These are phyloP conservation scores for Entelexis sorbosivorans DNA, from an alignment of 1,139 yeast species.

Conservation along the genomic window DNA sequence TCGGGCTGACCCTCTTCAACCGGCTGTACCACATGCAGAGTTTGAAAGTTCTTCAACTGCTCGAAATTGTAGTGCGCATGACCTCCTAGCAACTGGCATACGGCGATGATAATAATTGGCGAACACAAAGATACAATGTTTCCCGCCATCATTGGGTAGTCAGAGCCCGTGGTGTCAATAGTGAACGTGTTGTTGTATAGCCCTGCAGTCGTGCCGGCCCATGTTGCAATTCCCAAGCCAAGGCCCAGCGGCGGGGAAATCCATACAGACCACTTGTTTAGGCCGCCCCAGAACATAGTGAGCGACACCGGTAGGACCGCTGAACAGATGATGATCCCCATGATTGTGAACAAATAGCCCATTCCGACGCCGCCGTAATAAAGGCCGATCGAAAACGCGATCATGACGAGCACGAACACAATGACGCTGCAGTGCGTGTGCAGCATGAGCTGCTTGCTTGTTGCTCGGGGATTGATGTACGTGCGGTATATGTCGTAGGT, in stretches of 20 bases:
- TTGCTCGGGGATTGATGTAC: conserved; percentile 66
- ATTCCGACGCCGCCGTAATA: conserved; percentile 71
- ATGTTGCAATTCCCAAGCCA: conserved; percentile 37
- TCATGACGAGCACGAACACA: conserved; percentile 57
- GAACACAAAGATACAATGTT: conserved; percentile 70
- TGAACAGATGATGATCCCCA: conserved; percentile 79
- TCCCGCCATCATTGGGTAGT: conserved; percentile 77
- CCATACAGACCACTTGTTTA: conserved; percentile 40
- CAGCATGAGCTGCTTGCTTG: conserved; percentile 56
- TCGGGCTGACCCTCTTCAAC: conserved; percentile 7
- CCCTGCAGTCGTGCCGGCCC: conserved; percentile 39
- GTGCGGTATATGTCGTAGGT: conserved; percentile 77
- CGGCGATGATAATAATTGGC: conserved; percentile 58
- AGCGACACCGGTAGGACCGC: conserved; percentile 71
- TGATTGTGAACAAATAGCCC: conserved; percentile 76
- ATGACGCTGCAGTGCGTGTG: conserved; percentile 59
- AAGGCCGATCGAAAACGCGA: conserved; percentile 71
- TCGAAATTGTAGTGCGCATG: conserved; percentile 74
- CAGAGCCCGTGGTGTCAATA: conserved; percentile 58
- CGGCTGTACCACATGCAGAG: conserved; percentile 15
- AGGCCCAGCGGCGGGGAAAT: conserved; percentile 43
- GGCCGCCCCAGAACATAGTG: conserved; percentile 58
- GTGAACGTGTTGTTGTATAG: conserved; percentile 34
- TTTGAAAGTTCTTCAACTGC: conserved; percentile 40
- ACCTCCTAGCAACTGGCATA: conserved; percentile 51